Percentiles rank a stretch among this genome's conserved stretches.
phyloP scores from a whole-genome alignment of 768 basidiomycete species.

The Suillus bovinus region DNA sequence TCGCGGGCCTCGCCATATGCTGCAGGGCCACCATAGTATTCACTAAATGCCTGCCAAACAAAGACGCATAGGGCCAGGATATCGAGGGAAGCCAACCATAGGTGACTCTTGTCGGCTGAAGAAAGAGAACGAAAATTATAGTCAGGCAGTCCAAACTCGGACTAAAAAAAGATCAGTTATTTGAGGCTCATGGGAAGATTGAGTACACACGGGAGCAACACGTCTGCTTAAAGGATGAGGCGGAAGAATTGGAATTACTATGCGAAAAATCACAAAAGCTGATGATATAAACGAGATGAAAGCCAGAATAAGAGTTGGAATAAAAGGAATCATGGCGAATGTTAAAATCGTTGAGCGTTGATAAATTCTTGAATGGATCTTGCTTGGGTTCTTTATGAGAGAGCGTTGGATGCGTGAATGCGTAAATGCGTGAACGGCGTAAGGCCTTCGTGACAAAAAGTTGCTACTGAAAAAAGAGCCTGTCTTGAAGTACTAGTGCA shows the following conservation, averaged over 20 bases:
- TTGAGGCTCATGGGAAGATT: slow-evolving; percentile 2
- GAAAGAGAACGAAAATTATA: slow-evolving; percentile 58
- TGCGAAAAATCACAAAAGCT: slow-evolving; percentile 74
- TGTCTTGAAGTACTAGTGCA: slow-evolving; percentile 21
- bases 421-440: slow-evolving; percentile 37
- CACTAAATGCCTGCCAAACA: slow-evolving; percentile 62
- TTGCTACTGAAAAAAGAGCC: slow-evolving; percentile 20
- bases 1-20: slow-evolving; percentile 47
- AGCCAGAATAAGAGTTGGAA: slow-evolving; percentile 65
- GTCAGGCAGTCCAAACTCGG: slow-evolving; percentile 75
- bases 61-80: slow-evolving; percentile 61
- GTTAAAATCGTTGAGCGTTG: slow-evolving; percentile 19
- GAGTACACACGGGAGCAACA: slow-evolving; percentile 62
- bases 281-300: slow-evolving; percentile 73
- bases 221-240: slow-evolving; percentile 73
- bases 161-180: slow-evolving; percentile 39
- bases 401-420: slow-evolving; percentile 28
- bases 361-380: slow-evolving; percentile 14
- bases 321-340: slow-evolving; percentile 61
- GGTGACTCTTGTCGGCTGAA: slow-evolving; percentile 65
- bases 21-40: slow-evolving; percentile 48
- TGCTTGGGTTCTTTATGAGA: slow-evolving; percentile 13
- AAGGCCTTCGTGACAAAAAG: slow-evolving; percentile 38
- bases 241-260: slow-evolving; percentile 72
- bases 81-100: slow-evolving; percentile 74